Percentiles rank a stretch among this genome's conserved stretches.
Evolutionary conservation across 2,329 filamentous ascomycete species (phyloP).

Genomic region (Didymellaceae sp.): DNA sequence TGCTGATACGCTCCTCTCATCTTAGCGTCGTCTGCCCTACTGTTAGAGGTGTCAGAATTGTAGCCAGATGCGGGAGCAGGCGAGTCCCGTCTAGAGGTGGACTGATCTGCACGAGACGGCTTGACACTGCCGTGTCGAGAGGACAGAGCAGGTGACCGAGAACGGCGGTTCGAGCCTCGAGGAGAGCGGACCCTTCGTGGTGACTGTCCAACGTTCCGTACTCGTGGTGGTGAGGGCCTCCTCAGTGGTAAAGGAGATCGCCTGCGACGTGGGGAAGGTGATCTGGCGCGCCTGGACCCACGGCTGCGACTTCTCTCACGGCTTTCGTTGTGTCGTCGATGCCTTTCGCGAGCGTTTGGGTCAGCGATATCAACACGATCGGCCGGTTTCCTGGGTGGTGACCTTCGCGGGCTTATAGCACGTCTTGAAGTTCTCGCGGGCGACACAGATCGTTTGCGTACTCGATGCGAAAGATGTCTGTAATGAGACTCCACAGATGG

Average conservation of each 20-base stretch:
- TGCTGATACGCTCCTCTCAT: constrained; percentile 48
- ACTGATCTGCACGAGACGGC: constrained; percentile 19
- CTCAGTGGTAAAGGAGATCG: constrained; percentile 35
- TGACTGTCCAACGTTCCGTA: constrained; percentile 27
- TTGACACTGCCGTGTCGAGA: constrained; percentile 21
- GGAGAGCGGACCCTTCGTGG: constrained; percentile 35
- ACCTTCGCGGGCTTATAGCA: constrained; percentile 35
- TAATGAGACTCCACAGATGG: constrained; percentile 51
- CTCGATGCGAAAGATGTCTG: constrained; percentile 37
- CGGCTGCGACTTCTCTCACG: constrained; percentile 39
- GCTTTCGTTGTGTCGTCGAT: constrained; percentile 22
- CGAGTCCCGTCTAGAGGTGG: constrained; percentile 35
- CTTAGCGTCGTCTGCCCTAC: constrained; percentile 34
- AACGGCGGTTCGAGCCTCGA: constrained; percentile 35
- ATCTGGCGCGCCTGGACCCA: constrained; percentile 34
- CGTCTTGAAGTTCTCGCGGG: constrained; percentile 40
- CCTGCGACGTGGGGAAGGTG: constrained; percentile 41
- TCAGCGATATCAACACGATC: constrained; percentile 35
- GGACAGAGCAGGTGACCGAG: constrained; percentile 36
- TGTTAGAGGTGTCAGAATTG: constrained; percentile 40
- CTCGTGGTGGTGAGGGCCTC: constrained; percentile 32
- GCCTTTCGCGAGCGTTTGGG: constrained; percentile 28
- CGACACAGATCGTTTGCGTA: constrained; percentile 41
- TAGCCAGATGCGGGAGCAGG: constrained; percentile 37
- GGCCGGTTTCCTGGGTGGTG: constrained; percentile 40